phyloP scores from a whole-genome alignment of 345 rosid genomes.

The Eucalyptus pauciflora region DNA sequence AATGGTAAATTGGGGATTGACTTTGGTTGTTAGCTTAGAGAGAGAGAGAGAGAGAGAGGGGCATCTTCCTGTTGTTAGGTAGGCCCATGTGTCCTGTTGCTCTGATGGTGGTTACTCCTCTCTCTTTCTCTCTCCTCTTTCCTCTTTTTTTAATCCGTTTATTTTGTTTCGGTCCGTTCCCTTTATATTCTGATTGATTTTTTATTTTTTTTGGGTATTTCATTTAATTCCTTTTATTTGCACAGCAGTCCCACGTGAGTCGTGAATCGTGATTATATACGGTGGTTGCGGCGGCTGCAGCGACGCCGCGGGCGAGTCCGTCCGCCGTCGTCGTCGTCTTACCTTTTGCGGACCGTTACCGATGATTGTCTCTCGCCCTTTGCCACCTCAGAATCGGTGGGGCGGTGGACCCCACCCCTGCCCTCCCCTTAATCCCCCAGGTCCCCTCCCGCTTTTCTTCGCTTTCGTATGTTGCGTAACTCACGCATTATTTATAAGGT shows the following conservation, averaged over 20 bases:
- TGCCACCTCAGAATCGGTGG: not conserved
- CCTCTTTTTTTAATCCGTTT: not conserved
- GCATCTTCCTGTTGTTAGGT: not conserved
- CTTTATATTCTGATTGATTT: not conserved
- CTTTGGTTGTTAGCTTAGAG: not conserved
- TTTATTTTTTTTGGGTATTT: not conserved
- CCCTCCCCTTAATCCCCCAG: not conserved
- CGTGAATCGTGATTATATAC: not conserved
- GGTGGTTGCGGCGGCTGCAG: not conserved
- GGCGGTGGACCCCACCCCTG: not conserved
- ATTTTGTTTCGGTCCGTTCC: not conserved
- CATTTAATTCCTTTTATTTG: not conserved
- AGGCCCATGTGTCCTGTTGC: not conserved
- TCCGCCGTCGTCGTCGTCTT: not conserved
- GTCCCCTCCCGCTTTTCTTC: not conserved
- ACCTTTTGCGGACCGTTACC: not conserved
- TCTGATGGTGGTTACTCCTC: not conserved
- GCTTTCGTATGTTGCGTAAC: not conserved
- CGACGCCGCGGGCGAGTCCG: not conserved
- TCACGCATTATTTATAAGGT: not conserved
- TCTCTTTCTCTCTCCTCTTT: not conserved
- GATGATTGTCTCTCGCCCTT: not conserved
- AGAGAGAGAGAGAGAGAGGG: not conserved
- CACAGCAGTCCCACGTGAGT: not conserved
- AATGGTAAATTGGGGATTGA: not conserved